These are phyloP conservation scores for Populus simonii DNA, from an alignment of 345 rosid species.

Conservation along the genomic window DNA sequence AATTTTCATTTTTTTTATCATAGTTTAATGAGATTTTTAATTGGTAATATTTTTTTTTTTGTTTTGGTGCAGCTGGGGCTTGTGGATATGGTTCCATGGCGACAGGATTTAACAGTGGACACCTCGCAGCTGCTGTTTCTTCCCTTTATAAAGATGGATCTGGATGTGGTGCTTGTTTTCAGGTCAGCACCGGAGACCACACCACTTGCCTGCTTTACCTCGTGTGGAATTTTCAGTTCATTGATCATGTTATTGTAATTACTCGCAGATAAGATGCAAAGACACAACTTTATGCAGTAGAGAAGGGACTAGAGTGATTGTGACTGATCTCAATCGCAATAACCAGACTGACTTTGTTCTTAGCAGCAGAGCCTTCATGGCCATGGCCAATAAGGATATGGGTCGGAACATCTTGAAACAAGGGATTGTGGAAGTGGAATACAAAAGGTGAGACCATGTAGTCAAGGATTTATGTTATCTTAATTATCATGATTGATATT, in stretches of 20 bases:
- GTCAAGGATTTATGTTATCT: neutral
- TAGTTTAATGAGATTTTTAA: conserved; percentile 20
- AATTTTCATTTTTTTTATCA: neutral
- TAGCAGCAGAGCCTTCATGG: conserved; percentile 75
- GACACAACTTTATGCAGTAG: conserved; percentile 48
- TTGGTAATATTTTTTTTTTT: neutral
- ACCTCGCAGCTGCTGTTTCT: conserved; percentile 67
- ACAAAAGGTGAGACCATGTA: conserved; percentile 50
- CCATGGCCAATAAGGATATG: conserved; percentile 67
- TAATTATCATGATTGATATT: neutral
- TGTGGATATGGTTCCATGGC: conserved; percentile 85
- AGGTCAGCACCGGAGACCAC: conserved; percentile 31
- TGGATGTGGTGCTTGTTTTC: conserved; percentile 89
- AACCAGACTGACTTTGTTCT: conserved; percentile 76
- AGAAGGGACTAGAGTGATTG: conserved; percentile 60
- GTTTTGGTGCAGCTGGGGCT: conserved; percentile 69
- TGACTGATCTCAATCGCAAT: conserved; percentile 61
- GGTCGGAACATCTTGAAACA: conserved; percentile 47
- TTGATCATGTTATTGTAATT: neutral
- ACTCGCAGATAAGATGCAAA: conserved; percentile 72
- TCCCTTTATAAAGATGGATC: conserved; percentile 80
- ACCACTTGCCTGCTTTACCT: neutral
- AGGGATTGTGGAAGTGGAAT: conserved; percentile 65
- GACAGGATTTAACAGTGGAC: conserved; percentile 54
- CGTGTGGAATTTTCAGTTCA: too few relatives aligned